Evolutionary conservation across 306 rosid genomes (phyloP).

Genomic region (Gleditsia sinensis): DNA sequence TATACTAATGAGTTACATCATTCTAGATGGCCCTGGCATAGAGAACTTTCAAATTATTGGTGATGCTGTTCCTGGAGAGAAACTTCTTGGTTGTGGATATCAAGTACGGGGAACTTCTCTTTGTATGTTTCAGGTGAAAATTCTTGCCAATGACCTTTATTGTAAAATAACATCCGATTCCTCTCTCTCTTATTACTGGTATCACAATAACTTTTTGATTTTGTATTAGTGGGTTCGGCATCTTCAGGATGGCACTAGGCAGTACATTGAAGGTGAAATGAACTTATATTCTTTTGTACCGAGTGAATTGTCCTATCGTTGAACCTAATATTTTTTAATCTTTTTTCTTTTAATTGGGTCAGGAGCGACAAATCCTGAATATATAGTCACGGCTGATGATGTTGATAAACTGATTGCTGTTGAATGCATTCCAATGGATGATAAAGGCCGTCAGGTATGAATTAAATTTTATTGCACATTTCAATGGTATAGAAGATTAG

Average conservation of each 20-base stretch:
- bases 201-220: conserved; percentile 28
- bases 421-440: conserved; percentile 99
- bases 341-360: conserved; percentile 28
- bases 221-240: conserved; percentile 91
- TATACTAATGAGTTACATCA: conserved; percentile 32
- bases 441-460: conserved; percentile 87
- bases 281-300: conserved; percentile 16
- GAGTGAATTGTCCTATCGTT: conserved; percentile 19
- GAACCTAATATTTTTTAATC: conserved; percentile 13
- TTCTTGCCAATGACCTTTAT: conserved; percentile 21
- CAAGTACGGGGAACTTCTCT: conserved; percentile 86
- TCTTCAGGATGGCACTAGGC: conserved; percentile 95
- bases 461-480: conserved; percentile 9
- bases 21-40: conserved; percentile 78
- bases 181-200: conserved; percentile 19
- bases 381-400: conserved; percentile 89
- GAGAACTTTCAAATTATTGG: conserved; percentile 92
- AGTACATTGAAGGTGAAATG: conserved; percentile 86
- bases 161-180: conserved; percentile 14
- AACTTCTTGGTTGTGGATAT: conserved; percentile 96
- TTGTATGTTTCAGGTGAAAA: conserved; percentile 94
- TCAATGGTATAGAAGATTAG: neutral
- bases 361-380: conserved; percentile 99
- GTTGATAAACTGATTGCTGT: conserved; percentile 91
- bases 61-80: conserved; percentile 82